phyloP scores from a whole-genome alignment of 495 filamentous ascomycete species.

The Aspergillus olivimuriae region DNA sequence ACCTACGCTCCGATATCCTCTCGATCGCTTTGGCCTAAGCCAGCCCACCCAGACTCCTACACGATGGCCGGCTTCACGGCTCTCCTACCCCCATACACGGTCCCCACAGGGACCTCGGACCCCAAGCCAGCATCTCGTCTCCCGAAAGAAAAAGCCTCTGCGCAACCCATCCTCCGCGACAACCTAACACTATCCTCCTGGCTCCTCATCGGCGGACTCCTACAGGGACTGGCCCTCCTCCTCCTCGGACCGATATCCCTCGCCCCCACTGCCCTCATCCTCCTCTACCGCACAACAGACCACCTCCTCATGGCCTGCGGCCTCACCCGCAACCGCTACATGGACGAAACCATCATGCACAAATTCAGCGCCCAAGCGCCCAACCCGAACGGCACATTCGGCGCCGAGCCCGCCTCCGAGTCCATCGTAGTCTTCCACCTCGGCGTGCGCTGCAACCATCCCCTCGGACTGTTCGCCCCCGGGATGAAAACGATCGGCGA shows the following conservation, averaged over 20 bases:
- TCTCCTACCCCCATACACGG: background rate
- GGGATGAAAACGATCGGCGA: constrained; percentile 4
- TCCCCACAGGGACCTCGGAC: background rate
- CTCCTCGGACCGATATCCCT: constrained; percentile 24
- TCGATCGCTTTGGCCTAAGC: background rate
- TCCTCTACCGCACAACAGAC: constrained; percentile 21
- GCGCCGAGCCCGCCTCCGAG: constrained; percentile 20
- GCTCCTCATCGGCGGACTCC: constrained; percentile 36
- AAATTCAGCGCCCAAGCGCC: constrained; percentile 33
- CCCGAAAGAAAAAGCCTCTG: background rate
- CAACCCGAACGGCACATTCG: constrained; percentile 23
- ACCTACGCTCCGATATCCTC: background rate
- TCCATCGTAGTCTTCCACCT: constrained; percentile 36
- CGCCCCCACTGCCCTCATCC: constrained; percentile 27
- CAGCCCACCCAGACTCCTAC: background rate
- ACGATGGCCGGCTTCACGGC: background rate
- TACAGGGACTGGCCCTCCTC: constrained; percentile 28
- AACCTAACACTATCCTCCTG: constrained; percentile 31
- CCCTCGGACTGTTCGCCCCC: constrained; percentile 19
- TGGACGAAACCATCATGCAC: constrained; percentile 24
- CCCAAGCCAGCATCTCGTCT: background rate
- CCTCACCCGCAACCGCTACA: constrained; percentile 28
- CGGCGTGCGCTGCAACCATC: constrained; percentile 34
- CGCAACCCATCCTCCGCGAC: constrained; percentile 4
- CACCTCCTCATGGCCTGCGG: constrained; percentile 17